phyloP scores from a whole-genome alignment of 495 filamentous ascomycete species.

The Hyaloscypha bicolor region DNA sequence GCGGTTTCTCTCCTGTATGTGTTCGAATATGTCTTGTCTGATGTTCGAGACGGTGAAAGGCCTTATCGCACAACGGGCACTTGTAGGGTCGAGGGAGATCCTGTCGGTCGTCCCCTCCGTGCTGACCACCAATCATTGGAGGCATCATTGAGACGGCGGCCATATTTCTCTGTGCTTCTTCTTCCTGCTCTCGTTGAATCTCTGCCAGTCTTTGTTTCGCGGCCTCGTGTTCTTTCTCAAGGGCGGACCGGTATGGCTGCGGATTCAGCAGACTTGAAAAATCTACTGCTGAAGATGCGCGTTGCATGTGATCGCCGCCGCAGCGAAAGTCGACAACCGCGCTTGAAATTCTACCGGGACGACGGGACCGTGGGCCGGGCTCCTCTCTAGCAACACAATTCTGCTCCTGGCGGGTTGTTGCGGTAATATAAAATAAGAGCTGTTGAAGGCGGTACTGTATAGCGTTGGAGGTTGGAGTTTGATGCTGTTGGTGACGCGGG shows the following conservation, averaged over 20 bases:
- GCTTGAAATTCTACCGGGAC: conserved; percentile 5
- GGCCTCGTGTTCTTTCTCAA: conserved; percentile 32
- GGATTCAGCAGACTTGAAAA: conserved; percentile 67
- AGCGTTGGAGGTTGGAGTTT: background rate
- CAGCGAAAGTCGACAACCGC: conserved; percentile 17
- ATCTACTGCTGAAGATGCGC: conserved; percentile 57
- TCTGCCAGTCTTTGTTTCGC: conserved; percentile 29
- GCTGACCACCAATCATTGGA: conserved; percentile 25
- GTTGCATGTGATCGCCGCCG: conserved; percentile 58
- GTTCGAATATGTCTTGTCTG: conserved; percentile 97
- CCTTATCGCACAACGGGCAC: conserved; percentile 97
- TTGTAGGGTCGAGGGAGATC: conserved; percentile 97
- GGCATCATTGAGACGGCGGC: conserved; percentile 33
- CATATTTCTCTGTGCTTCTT: conserved; percentile 27
- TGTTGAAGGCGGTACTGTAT: background rate
- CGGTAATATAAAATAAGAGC: background rate
- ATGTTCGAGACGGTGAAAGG: conserved; percentile 97
- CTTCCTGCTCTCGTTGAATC: conserved; percentile 26
- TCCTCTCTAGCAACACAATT: background rate
- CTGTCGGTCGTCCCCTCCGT: conserved; percentile 31
- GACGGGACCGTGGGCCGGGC: background rate
- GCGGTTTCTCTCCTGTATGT: conserved; percentile 97
- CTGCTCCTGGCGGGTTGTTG: background rate
- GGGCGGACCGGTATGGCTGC: conserved; percentile 40
- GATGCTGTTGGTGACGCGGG: background rate